Percentiles rank a stretch among this genome's conserved stretches.
Conservation (phyloP, 306 rosid species). For the Mimosa pudica region DNA sequence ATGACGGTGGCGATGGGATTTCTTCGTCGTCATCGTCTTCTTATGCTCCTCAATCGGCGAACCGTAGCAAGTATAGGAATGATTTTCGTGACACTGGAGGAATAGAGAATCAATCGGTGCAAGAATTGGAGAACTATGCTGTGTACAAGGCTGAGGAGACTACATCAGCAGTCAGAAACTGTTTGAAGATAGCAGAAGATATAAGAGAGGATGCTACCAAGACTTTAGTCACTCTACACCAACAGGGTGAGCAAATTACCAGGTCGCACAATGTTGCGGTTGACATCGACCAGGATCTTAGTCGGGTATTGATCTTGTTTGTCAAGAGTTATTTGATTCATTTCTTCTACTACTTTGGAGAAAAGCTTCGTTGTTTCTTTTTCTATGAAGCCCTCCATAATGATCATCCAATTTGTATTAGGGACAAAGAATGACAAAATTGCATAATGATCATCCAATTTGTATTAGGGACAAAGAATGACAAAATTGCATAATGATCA, state of each 20-base stretch:
- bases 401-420: background rate
- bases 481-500: background rate
- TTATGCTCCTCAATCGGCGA: constrained; percentile 38
- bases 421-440: no score
- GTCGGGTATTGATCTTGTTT: constrained; percentile 63
- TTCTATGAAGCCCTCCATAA: constrained; percentile 1
- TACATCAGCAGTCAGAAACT: constrained; percentile 64
- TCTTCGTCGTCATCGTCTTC: constrained; percentile 43
- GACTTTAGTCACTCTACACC: constrained; percentile 76
- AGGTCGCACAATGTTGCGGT: constrained; percentile 81
- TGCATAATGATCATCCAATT: background rate
- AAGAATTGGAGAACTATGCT: constrained; percentile 80
- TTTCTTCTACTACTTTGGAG: constrained; percentile 4
- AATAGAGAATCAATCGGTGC: constrained; percentile 73
- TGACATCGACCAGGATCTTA: constrained; percentile 81
- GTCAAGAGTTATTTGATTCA: background rate
- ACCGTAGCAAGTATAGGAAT: constrained; percentile 63
- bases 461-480: background rate
- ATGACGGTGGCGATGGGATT: constrained; percentile 37
- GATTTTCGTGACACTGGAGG: constrained; percentile 85
- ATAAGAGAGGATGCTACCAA: constrained; percentile 85
- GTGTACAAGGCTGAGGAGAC: constrained; percentile 91
- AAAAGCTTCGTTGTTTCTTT: constrained; percentile 12
- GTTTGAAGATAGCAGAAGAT: constrained; percentile 81
- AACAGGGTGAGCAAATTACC: constrained; percentile 93